Base-by-base conservation (phyloP, 148 eudicot genomes). In the Rhododendron ferrugineum region DNA sequence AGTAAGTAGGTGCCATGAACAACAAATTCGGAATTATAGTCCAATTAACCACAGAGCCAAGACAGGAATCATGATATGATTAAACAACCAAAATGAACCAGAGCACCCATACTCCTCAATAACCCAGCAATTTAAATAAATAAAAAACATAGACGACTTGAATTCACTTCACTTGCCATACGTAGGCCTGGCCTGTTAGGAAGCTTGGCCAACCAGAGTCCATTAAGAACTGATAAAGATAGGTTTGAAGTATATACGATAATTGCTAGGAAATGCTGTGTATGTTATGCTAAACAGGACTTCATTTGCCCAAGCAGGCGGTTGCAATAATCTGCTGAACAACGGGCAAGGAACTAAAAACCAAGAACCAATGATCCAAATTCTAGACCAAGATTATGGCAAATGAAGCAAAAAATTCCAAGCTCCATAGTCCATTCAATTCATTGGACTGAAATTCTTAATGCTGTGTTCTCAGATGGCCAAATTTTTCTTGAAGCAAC, bases 401-500 rank as follows among this genome's bases (percentile, higher is more conserved):
- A 10, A 11, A 16, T 16, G 73, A 40, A 7, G 49, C 32, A 37
- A 60, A 82, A 26, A 23, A 60, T 18, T 40, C 47, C 49, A 11
- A 26, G 28, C 46, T 37, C 32, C 26, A n/a, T n/a, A n/a, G n/a
- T n/a, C n/a, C n/a, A 10, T 4, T 7, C 83, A 80, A 56, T 80
- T 52, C 46, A 23, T 60, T 82, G 46, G 32, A 26, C 46, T 1
- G 60, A 23, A 10, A 16, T 36, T 37, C 26, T 11, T 28, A 9
- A 36, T 8, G 30, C n/a, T 11, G 32, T 36, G 47, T 58, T 56
- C 28, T 8, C 28, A 22, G 15, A 54, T 32, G 46, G 16, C 72
- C 36, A 34, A 54, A 18, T 56, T 81, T 80, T 32, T 23, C 72
- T 56, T 81, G 30, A 58, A 56, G 58, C 84, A 82, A 68, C 58